Base-by-base conservation (phyloP, 1,284 basidiomycete genomes). In the Leccinum pallidistipes region DNA sequence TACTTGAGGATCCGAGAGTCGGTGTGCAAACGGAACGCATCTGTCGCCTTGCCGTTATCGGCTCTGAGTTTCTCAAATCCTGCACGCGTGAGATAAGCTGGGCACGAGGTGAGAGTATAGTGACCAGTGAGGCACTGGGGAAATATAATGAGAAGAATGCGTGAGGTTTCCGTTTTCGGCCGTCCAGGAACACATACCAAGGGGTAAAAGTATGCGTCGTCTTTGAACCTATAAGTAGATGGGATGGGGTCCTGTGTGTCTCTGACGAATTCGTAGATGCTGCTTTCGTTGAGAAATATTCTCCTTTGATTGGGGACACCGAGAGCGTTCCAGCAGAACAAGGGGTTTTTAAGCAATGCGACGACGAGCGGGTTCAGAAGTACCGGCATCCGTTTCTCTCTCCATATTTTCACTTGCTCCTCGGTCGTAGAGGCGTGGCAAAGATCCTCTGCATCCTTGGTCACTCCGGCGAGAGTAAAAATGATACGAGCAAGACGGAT, bases 321-420 rank as follows among this genome's bases (percentile, higher is more conserved):
- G 14, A 94, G 79, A 0, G 91, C 90, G 68, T 92, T 92, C 92
- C 92, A 94, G 64, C 90, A 86, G 75, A 94, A 93, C 47, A 83
- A 71, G 12, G 85, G 86, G 57, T 79, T 86, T 60, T 82, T 84
- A 54, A 92, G 76, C 65, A 92, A 78, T 5, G 82, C 78, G 64
- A 88, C 82, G 64, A 92, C 84, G 31, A 86, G 69, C 31, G 83
- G 83, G 71, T 90, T 90, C 60, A 92, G 78, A 36, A 94, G 72
- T 27, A 90, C 83, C 2, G 86, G 87, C 59, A 87, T 79, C 8
- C 93, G 71, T 60, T 80, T 82, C 56, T 76, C 78, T 55, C 76
- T 74, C 90, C 91, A 94, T 60, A 94, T 87, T 34, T 73, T 69
- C 50, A 83, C 80, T 73, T 94, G 91, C 69, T 90, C 86, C 18